A percentile compares a stretch with the other conserved stretches of the same genome.
phyloP scores from a whole-genome alignment of 2,329 filamentous ascomycete species.

The Ceratocystis destructans region DNA sequence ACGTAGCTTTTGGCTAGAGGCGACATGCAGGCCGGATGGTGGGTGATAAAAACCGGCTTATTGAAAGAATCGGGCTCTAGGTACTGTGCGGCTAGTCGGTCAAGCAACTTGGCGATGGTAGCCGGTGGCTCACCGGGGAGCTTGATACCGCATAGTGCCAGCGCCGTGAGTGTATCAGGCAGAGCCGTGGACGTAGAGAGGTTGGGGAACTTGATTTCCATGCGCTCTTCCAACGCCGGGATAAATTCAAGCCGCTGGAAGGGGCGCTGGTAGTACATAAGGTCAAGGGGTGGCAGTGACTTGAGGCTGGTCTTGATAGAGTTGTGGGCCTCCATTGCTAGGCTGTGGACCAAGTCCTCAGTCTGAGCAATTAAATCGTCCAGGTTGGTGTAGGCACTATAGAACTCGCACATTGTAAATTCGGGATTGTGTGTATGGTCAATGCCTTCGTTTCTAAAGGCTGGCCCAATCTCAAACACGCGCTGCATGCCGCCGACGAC shows the following conservation, averaged over 20 bases:
- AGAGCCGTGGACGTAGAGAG: slow-evolving; percentile 43
- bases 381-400: slow-evolving; percentile 70
- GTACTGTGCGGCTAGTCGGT: slow-evolving; percentile 61
- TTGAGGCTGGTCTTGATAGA: slow-evolving; percentile 34
- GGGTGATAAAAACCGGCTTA: slow-evolving; percentile 67
- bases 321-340: slow-evolving; percentile 39
- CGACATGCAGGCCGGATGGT: slow-evolving; percentile 83
- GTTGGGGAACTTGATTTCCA: slow-evolving; percentile 53
- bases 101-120: slow-evolving; percentile 57
- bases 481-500: slow-evolving; percentile 77
- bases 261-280: slow-evolving; percentile 35
- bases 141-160: slow-evolving; percentile 45
- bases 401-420: slow-evolving; percentile 96
- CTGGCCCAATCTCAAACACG: slow-evolving; percentile 85
- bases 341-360: slow-evolving; percentile 50
- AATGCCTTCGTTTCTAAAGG: slow-evolving; percentile 86
- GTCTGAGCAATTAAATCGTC: slow-evolving; percentile 62
- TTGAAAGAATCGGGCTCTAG: slow-evolving; percentile 61
- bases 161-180: slow-evolving; percentile 38
- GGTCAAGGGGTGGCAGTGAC: slow-evolving; percentile 35
- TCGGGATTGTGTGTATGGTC: slow-evolving; percentile 92
- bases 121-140: slow-evolving; percentile 50
- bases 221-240: slow-evolving; percentile 55
- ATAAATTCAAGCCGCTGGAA: slow-evolving; percentile 70
- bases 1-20: slow-evolving; percentile 78